phyloP scores from a whole-genome alignment of 2,329 filamentous ascomycete genomes.

The Fusarium temperatum region DNA sequence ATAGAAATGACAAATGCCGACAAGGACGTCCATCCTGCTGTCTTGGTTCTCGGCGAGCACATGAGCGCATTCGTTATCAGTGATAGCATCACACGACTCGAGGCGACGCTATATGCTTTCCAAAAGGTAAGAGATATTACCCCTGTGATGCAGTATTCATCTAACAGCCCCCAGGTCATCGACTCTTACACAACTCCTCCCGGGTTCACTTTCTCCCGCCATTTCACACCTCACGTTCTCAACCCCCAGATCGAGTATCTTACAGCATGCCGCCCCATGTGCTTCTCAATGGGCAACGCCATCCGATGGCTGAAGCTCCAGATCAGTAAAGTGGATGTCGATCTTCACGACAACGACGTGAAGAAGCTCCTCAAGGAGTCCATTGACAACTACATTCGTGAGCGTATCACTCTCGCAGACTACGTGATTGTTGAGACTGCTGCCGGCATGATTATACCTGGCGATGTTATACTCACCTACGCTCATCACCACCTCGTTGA shows the following conservation, averaged over 20 bases:
- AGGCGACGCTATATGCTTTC: conserved; percentile 88
- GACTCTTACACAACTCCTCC: conserved; percentile 90
- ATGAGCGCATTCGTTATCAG: conserved; percentile 89
- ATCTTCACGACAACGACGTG: conserved; percentile 81
- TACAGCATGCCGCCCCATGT: conserved; percentile 92
- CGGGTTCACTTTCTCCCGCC: conserved; percentile 84
- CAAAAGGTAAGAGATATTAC: conserved; percentile 69
- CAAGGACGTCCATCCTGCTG: conserved; percentile 84
- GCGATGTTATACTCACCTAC: conserved; percentile 86
- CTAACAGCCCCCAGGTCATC: conserved; percentile 71
- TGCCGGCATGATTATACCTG: conserved; percentile 77
- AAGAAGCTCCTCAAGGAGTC: conserved; percentile 80
- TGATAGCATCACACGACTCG: conserved; percentile 87
- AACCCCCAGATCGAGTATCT: conserved; percentile 96
- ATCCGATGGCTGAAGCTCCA: conserved; percentile 94
- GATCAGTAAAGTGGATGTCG: conserved; percentile 89
- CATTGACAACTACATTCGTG: conserved; percentile 90
- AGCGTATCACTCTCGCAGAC: conserved; percentile 88
- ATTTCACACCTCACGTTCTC: conserved; percentile 90
- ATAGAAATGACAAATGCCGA: conserved; percentile 67
- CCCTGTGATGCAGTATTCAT: conserved; percentile 6
- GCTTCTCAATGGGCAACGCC: conserved; percentile 95
- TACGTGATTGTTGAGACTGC: conserved; percentile 84
- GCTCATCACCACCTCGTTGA: conserved; percentile 88
- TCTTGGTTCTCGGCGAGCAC: conserved; percentile 87